Conservation (phyloP, 768 basidiomycete genomes). For the Lentinula sp. region DNA sequence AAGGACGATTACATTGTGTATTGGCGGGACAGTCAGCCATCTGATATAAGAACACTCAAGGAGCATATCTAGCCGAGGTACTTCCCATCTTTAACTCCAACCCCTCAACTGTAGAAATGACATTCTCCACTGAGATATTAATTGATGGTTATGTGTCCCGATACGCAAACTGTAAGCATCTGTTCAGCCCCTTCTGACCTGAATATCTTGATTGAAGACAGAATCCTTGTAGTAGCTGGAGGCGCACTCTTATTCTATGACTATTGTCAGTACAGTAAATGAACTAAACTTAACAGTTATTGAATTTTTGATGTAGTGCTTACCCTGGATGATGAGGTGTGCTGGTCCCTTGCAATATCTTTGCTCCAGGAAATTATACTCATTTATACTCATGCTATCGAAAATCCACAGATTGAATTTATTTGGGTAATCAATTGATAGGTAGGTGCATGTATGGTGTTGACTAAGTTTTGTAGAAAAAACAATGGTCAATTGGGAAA, state of each 20-base stretch:
- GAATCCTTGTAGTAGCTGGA: neutral
- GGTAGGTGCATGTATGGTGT: no score
- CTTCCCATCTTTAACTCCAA: neutral
- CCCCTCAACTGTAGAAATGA: neutral
- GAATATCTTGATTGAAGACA: neutral
- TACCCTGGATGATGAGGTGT: neutral
- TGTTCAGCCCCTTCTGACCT: neutral
- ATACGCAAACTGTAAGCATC: neutral
- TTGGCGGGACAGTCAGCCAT: no score
- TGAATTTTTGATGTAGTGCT: neutral
- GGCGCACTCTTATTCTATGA: neutral
- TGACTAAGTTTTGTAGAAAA: constrained; percentile 24
- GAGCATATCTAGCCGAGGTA: no score
- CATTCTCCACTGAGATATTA: neutral
- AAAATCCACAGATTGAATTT: constrained; percentile 33
- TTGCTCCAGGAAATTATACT: neutral
- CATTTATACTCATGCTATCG: neutral
- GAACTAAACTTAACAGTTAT: no score
- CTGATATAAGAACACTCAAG: no score
- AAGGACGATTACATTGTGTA: no score
- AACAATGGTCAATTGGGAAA: constrained; percentile 52
- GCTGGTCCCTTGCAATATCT: neutral
- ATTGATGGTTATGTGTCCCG: neutral
- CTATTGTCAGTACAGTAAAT: neutral
- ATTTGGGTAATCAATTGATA: constrained; percentile 40